Evolutionary conservation across 305 asterid genomes (phyloP).

Genomic region (Fraxinus paxiana): DNA sequence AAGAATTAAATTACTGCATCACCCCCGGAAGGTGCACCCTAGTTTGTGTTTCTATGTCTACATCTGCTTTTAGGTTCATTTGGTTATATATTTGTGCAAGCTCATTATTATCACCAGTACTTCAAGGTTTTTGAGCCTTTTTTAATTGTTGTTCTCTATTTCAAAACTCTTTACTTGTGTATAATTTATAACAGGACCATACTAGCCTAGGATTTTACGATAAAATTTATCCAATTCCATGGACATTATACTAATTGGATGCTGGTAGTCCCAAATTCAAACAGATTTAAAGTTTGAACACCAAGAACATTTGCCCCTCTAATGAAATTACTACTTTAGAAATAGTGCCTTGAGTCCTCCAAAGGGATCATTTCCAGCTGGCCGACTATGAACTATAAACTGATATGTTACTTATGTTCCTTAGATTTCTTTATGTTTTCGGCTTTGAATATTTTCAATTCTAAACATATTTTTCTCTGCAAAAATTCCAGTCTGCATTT

Average conservation of each 20-base stretch:
- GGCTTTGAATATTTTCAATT: background rate
- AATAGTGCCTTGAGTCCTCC: background rate
- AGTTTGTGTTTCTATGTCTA: constrained; percentile 12
- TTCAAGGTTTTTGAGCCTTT: background rate
- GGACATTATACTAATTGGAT: background rate
- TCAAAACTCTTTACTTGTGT: background rate
- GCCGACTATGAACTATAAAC: background rate
- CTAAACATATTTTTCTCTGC: background rate
- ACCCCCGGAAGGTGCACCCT: constrained; percentile 72
- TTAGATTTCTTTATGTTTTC: background rate
- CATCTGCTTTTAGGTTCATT: background rate
- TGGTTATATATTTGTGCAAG: background rate
- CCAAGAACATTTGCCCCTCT: background rate
- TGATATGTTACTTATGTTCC: background rate
- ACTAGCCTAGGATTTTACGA: background rate
- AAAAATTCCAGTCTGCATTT: background rate
- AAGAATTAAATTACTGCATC: constrained; percentile 77
- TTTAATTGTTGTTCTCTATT: background rate
- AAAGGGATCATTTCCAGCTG: background rate
- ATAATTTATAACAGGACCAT: background rate
- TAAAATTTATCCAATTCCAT: background rate
- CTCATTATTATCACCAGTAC: background rate
- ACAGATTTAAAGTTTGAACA: background rate
- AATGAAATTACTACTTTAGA: background rate
- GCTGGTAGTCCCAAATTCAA: background rate